These are phyloP conservation scores for Suillus sp. DNA, from an alignment of 768 basidiomycete species.

Conservation along the genomic window DNA sequence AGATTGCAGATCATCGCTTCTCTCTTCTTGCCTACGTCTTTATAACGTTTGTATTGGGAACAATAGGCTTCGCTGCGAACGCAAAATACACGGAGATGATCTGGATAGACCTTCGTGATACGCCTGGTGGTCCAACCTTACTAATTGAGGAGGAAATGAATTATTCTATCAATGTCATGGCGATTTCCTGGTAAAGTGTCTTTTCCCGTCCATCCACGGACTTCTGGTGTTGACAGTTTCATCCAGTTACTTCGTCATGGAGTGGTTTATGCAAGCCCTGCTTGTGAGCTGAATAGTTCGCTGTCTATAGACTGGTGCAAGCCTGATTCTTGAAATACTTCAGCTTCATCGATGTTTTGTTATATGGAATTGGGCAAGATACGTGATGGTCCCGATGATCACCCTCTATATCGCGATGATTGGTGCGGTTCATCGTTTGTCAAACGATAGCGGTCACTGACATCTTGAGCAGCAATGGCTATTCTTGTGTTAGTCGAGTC, in stretches of 20 bases:
- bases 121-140: constrained; percentile 16
- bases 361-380: constrained; percentile 19
- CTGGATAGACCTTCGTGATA: constrained; percentile 33
- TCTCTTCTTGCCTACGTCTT: constrained; percentile 23
- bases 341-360: constrained; percentile 18
- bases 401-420: constrained; percentile 18
- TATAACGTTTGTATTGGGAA: constrained; percentile 31
- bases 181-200: constrained; percentile 21
- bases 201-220: neutral
- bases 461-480: constrained; percentile 16
- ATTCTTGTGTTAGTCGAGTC: constrained; percentile 22
- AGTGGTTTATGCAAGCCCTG: constrained; percentile 32
- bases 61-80: constrained; percentile 30
- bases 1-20: constrained; percentile 7
- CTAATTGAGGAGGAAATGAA: constrained; percentile 22
- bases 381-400: constrained; percentile 22
- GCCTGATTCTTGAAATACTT: neutral
- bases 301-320: neutral
- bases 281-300: constrained; percentile 19
- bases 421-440: constrained; percentile 9
- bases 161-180: constrained; percentile 26
- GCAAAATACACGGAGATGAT: constrained; percentile 34
- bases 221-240: neutral
- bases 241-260: constrained; percentile 31
- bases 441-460: neutral